These are phyloP conservation scores for Alternaria triticina DNA, from an alignment of 2,329 filamentous ascomycete genomes.

Conservation along the genomic window DNA sequence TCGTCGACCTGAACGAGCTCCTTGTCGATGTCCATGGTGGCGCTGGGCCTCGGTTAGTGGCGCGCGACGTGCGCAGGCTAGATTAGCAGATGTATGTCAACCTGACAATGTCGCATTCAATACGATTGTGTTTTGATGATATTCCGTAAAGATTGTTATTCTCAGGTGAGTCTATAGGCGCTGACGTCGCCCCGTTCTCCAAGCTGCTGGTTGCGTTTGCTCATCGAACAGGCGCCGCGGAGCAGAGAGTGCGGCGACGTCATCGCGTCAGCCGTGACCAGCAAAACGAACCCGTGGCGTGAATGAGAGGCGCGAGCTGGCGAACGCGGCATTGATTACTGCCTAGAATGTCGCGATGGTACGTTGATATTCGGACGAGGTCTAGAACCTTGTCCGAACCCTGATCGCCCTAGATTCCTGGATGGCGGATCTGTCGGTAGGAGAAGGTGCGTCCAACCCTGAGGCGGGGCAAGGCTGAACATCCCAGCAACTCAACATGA, in stretches of 20 bases:
- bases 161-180: not conserved
- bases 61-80: not conserved
- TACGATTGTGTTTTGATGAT: not conserved
- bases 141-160: too few relatives aligned
- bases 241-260: not conserved
- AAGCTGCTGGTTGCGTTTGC: not conserved
- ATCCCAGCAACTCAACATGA: not conserved
- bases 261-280: not conserved
- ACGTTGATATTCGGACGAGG: not conserved
- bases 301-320: not conserved
- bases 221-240: not conserved
- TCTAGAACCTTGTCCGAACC: not conserved
- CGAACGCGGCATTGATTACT: not conserved
- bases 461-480: not conserved
- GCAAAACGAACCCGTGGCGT: not conserved
- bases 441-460: not conserved
- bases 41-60: not conserved
- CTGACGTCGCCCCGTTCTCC: not conserved
- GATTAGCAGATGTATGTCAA: not conserved
- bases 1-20: slow-evolving; percentile 24
- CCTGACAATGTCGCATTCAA: not conserved
- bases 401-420: not conserved
- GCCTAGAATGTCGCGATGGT: not conserved
- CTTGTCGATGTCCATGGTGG: slow-evolving; percentile 30
- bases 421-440: not conserved